A percentile compares a stretch with the other conserved stretches of the same genome.
These are phyloP conservation scores for Lipomyces japonicus DNA, from an alignment of 805 yeast genomes.

Conservation along the genomic window DNA sequence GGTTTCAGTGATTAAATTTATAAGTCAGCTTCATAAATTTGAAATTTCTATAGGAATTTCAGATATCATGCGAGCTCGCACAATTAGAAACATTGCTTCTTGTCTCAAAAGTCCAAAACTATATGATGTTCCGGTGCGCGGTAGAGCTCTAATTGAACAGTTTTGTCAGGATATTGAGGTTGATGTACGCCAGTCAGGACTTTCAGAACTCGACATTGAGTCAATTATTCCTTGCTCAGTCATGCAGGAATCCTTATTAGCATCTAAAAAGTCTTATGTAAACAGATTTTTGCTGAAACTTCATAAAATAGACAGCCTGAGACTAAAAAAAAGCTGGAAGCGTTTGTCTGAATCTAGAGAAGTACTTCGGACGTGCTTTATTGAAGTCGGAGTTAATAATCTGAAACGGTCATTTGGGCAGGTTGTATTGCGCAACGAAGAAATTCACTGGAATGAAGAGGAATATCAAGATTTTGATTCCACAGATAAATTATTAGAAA, in stretches of 20 bases:
- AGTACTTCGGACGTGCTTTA: conserved; percentile 25
- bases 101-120: not conserved
- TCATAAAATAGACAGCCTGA: conserved; percentile 1
- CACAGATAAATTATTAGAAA: not conserved
- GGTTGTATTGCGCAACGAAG: conserved; percentile 3
- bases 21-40: conserved; percentile 1
- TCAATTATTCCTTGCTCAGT: conserved; percentile 22
- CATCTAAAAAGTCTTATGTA: conserved; percentile 9
- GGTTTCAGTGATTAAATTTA: conserved; percentile 21
- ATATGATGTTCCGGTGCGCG: not conserved
- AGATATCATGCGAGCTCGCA: conserved; percentile 7
- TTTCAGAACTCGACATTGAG: not conserved
- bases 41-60: conserved; percentile 9
- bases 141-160: not conserved
- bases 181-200: not conserved
- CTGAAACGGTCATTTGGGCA: conserved; percentile 18
- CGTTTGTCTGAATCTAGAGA: conserved; percentile 3
- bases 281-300: conserved; percentile 18
- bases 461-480: not conserved
- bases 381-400: conserved; percentile 8
- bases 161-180: conserved; percentile 2
- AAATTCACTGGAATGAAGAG: not conserved
- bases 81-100: conserved; percentile 4
- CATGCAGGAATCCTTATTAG: conserved; percentile 24
- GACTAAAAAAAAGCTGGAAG: conserved; percentile 9